These are phyloP conservation scores for Heterobasidion irregulare DNA, from an alignment of 1,284 basidiomycete species.

Conservation along the genomic window DNA sequence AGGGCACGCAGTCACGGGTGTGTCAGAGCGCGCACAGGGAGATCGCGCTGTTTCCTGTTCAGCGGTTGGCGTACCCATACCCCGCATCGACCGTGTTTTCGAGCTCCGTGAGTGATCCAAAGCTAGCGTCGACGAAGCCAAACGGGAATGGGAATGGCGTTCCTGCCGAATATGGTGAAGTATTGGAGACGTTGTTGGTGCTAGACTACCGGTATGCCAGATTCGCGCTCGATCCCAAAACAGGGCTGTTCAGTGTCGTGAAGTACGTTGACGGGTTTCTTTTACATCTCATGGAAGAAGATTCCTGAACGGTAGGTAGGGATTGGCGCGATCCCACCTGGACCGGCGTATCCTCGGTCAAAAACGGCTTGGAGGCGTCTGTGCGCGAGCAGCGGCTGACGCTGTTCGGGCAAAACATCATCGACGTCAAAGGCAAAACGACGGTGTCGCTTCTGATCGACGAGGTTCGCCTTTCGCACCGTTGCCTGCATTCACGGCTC, in stretches of 20 bases:
- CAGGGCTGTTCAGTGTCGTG: constrained; percentile 78
- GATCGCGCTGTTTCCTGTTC: constrained; percentile 69
- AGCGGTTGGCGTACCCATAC: constrained; percentile 66
- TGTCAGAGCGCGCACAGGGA: constrained; percentile 74
- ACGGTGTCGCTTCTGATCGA: constrained; percentile 80
- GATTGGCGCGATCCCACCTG: constrained; percentile 90
- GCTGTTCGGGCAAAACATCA: constrained; percentile 83
- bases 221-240: constrained; percentile 82
- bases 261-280: constrained; percentile 48
- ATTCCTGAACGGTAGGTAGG: constrained; percentile 29
- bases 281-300: neutral
- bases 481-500: neutral
- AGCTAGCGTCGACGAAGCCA: constrained; percentile 1
- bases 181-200: constrained; percentile 45
- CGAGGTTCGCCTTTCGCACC: constrained; percentile 49
- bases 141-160: constrained; percentile 9
- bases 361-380: constrained; percentile 49
- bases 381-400: constrained; percentile 58
- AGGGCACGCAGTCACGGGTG: constrained; percentile 10
- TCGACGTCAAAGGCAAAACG: constrained; percentile 89
- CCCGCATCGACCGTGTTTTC: constrained; percentile 75
- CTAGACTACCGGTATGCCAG: constrained; percentile 86
- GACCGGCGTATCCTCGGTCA: constrained; percentile 55
- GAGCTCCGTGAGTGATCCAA: neutral
- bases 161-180: constrained; percentile 19